Evolutionary conservation across 108 stramenopile species (phyloP), one percentile per base, ranked within the genome.

Genomic region (Aurantiochytrium sp.): DNA sequence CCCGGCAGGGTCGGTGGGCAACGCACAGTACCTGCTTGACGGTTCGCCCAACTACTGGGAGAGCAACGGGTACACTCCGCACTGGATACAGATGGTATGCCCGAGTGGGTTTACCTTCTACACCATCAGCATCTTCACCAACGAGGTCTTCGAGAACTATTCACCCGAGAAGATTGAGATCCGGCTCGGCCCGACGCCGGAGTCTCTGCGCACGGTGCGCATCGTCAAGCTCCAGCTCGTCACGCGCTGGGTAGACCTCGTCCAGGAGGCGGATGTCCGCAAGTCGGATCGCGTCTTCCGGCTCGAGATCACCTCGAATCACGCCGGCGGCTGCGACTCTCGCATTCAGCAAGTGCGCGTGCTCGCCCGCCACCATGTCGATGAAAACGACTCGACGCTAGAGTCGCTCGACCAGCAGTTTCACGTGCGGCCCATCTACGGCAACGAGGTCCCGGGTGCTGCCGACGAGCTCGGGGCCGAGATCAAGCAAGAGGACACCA

Each of bases 311-410:
- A 81, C 73, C 42, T 81, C 73, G 21, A 81, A 81, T 81, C 73
- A 81, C 30, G 73, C 73, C 17, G 73, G 73, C 30, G 73, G 73
- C 12, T 81, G 73, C 73, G 73, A 81, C 39, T 81, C 73, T 30
- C 73, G 73, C 45, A 81, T 81, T 3, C 73, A 81, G 45, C 73
- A 81, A 42, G 0, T 81, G 21, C 45, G 42, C 8, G 73, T 81
- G 12, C 73, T 81, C 73, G 73, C 73, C 12, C 73, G 45, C 6
- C 39, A 81, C 27, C 42, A 41, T 8, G 73, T 48, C 2, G 39
- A 12, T 5, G 73, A 81, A 30, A 48, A 21, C 12, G 24, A 17
- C 39, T 8, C 21, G 50, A 2, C 73, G 1, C n/a, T 48, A 1
- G 42, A 41, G 19, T 12, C 42, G 1, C 2, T 81, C n/a, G 45